A percentile compares a stretch with the other conserved stretches of the same genome.
Evolutionary conservation across 2,329 filamentous ascomycete genomes (phyloP).

Genomic region (Bisporella sp.): DNA sequence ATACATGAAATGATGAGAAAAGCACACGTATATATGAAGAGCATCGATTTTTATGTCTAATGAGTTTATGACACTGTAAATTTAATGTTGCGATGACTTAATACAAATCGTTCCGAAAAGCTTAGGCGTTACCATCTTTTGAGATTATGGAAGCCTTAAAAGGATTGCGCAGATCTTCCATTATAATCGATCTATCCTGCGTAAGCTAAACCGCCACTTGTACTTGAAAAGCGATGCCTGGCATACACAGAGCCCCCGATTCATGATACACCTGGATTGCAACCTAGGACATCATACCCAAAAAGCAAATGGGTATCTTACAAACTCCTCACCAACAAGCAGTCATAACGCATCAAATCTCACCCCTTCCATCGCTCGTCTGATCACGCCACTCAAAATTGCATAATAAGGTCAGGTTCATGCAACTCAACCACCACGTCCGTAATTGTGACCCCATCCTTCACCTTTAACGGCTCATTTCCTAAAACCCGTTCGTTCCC

Average conservation of each 20-base stretch:
- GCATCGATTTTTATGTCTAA: background rate
- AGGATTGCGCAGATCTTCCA: no score
- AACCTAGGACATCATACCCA: no score
- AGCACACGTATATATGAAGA: conserved; percentile 4
- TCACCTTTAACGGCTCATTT: conserved; percentile 38
- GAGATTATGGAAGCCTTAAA: no score
- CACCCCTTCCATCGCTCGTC: no score
- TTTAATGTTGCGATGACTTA: conserved; percentile 16
- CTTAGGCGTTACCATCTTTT: background rate
- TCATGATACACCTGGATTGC: no score
- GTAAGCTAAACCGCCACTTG: no score
- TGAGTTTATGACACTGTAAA: conserved; percentile 20
- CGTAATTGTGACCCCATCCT: conserved; percentile 46
- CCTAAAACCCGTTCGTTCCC: conserved; percentile 28
- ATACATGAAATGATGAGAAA: background rate
- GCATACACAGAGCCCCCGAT: no score
- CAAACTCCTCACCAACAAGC: no score
- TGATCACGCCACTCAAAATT: conserved; percentile 9
- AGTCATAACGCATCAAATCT: no score
- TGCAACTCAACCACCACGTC: conserved; percentile 47
- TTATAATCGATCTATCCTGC: no score
- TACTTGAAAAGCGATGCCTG: no score
- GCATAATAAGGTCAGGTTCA: conserved; percentile 36
- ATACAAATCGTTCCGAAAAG: background rate
- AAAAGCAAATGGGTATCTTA: no score